Percentiles rank a stretch among this genome's conserved stretches.
Evolutionary conservation across 148 eudicot genomes (phyloP).

Genomic region (Salicornia ramosissima): DNA sequence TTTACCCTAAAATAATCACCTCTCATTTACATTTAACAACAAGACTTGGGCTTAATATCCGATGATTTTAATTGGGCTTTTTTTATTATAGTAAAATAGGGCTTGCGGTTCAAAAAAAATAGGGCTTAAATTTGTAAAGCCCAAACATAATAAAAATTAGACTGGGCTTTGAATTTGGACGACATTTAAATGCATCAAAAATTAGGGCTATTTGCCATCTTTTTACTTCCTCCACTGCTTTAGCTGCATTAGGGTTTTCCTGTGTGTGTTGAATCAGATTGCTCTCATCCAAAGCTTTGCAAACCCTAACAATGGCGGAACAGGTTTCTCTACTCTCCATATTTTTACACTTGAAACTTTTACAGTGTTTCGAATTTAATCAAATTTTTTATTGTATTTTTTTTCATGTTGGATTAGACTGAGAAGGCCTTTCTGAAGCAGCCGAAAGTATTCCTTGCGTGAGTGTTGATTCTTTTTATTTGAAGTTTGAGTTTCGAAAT

Average conservation of each 20-base stretch:
- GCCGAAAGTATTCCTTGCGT: constrained; percentile 48
- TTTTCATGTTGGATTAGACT: constrained; percentile 23
- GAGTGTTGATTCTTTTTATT: not conserved
- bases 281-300: constrained; percentile 1
- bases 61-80: too few species aligned
- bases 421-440: constrained; percentile 51
- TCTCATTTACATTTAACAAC: constrained; percentile 11
- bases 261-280: not conserved
- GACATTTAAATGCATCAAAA: not conserved
- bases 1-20: constrained; percentile 8
- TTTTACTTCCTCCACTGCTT: too few species aligned
- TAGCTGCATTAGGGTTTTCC: constrained; percentile 29
- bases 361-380: not conserved
- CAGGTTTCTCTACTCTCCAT: constrained; percentile 24
- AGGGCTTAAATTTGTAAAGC: not conserved
- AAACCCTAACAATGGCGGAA: constrained; percentile 45
- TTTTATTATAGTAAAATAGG: too few species aligned
- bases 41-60: not conserved
- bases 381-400: not conserved
- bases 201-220: constrained; percentile 3
- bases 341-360: too few species aligned
- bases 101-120: too few species aligned
- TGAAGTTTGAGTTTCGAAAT: not conserved
- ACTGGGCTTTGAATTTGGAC: not conserved
- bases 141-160: not conserved